phyloP scores from a whole-genome alignment of 2,329 filamentous ascomycete species.

The Exophiala phaeomuriformis region DNA sequence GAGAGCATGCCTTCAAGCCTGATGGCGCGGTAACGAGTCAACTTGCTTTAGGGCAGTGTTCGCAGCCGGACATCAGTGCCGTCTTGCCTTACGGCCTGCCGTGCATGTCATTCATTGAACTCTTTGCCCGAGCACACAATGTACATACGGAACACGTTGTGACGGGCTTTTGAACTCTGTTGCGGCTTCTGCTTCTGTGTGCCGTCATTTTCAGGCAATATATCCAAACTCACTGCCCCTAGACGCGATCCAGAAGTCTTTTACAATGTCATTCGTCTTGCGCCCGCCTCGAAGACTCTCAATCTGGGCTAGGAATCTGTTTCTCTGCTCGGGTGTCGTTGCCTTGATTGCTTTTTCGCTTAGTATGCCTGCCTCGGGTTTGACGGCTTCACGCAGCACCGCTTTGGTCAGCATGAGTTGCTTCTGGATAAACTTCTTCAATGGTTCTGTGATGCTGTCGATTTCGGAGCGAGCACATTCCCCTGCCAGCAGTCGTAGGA shows the following conservation, averaged over 20 bases:
- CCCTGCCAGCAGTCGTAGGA: conserved; percentile 38
- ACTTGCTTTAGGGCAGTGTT: neutral
- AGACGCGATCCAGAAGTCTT: conserved; percentile 40
- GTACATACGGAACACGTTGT: neutral
- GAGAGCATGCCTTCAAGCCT: neutral
- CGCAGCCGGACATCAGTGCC: too few species aligned
- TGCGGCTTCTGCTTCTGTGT: neutral
- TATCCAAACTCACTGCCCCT: conserved; percentile 32
- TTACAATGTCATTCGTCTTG: conserved; percentile 36
- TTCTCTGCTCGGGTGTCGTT: conserved; percentile 34
- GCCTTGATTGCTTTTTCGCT: conserved; percentile 21
- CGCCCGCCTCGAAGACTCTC: conserved; percentile 35
- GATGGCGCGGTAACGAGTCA: neutral
- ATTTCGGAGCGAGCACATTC: conserved; percentile 41
- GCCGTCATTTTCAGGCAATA: conserved; percentile 15
- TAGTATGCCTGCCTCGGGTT: conserved; percentile 27
- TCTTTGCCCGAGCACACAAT: neutral
- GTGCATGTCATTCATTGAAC: too few species aligned
- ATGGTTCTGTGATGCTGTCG: conserved; percentile 36
- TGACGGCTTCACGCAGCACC: conserved; percentile 34
- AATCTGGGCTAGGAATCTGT: conserved; percentile 37
- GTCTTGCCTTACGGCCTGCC: too few species aligned
- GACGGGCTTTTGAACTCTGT: neutral
- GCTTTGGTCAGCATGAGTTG: conserved; percentile 36
- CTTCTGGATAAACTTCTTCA: conserved; percentile 38